These are phyloP conservation scores for Globisporangium alternatum DNA, from an alignment of 352 stramenopile genomes.

Conservation along the genomic window DNA sequence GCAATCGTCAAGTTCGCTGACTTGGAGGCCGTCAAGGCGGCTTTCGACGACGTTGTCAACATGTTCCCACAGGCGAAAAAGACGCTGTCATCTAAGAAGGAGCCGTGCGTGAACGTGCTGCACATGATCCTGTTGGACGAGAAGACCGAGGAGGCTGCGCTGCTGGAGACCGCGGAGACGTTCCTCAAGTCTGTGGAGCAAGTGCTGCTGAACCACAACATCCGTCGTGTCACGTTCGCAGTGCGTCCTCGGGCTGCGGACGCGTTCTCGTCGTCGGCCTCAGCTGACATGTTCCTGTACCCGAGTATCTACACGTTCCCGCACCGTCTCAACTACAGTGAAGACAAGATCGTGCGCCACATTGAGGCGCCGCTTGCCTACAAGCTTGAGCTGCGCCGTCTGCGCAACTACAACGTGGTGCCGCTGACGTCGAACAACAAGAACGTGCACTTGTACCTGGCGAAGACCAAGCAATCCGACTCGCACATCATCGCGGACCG, in stretches of 20 bases:
- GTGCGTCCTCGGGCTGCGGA: slow-evolving; percentile 57
- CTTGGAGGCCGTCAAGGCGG: slow-evolving; percentile 72
- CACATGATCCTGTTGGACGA: slow-evolving; percentile 81
- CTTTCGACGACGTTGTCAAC: slow-evolving; percentile 63
- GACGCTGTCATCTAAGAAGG: slow-evolving; percentile 61
- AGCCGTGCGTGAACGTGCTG: slow-evolving; percentile 78
- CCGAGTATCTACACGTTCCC: slow-evolving; percentile 90
- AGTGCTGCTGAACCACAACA: slow-evolving; percentile 65
- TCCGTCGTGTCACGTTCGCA: slow-evolving; percentile 88
- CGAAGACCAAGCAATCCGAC: slow-evolving; percentile 87
- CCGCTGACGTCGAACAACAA: slow-evolving; percentile 93
- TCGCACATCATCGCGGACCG: slow-evolving; percentile 83
- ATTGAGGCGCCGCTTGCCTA: slow-evolving; percentile 98
- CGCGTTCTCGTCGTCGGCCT: slow-evolving; percentile 27
- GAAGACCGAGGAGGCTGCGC: slow-evolving; percentile 44
- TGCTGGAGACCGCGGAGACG: slow-evolving; percentile 51
- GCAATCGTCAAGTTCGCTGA: slow-evolving; percentile 88
- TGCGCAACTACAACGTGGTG: slow-evolving; percentile 97
- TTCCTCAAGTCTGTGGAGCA: slow-evolving; percentile 67
- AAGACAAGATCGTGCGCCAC: slow-evolving; percentile 98
- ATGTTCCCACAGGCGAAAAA: slow-evolving; percentile 72
- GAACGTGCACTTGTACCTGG: slow-evolving; percentile 98
- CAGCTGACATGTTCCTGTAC: slow-evolving; percentile 73
- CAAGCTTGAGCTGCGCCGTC: slow-evolving; percentile 97
- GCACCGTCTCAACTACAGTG: slow-evolving; percentile 89